These are phyloP conservation scores for Elsinoe australis DNA, from an alignment of 2,329 filamentous ascomycete genomes.

Conservation along the genomic window DNA sequence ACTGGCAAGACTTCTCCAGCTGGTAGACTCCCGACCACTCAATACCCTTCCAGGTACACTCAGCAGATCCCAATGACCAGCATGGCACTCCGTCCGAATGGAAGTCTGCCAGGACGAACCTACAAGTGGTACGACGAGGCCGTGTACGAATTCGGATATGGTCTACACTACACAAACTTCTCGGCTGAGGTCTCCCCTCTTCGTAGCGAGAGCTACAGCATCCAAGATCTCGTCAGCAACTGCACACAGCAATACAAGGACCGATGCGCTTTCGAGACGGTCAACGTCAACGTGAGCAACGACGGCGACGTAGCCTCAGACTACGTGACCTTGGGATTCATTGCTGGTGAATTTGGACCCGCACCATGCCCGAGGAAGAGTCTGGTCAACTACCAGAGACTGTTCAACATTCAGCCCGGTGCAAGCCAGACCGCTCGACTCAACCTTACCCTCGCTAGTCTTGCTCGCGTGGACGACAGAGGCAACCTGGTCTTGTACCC, in stretches of 20 bases:
- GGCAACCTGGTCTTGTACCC: slow-evolving; percentile 49
- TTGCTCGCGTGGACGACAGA: slow-evolving; percentile 44
- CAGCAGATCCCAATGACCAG: slow-evolving; percentile 47
- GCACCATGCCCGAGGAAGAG: slow-evolving; percentile 47
- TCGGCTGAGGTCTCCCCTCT: slow-evolving; percentile 21
- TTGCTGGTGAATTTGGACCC: slow-evolving; percentile 43
- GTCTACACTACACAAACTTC: slow-evolving; percentile 54
- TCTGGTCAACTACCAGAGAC: slow-evolving; percentile 45
- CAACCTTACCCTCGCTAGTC: slow-evolving; percentile 41
- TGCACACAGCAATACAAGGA: slow-evolving; percentile 35
- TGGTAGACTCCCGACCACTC: slow-evolving; percentile 48
- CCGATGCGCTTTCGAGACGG: slow-evolving; percentile 37
- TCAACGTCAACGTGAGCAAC: slow-evolving; percentile 43
- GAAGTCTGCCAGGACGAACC: slow-evolving; percentile 45
- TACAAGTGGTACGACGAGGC: slow-evolving; percentile 52
- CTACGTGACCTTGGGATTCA: slow-evolving; percentile 47
- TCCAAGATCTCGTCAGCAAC: slow-evolving; percentile 32
- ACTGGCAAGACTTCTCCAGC: slow-evolving; percentile 45
- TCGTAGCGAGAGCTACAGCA: slow-evolving; percentile 25
- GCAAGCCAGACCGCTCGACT: slow-evolving; percentile 30
- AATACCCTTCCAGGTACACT: slow-evolving; percentile 49
- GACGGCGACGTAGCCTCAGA: slow-evolving; percentile 42
- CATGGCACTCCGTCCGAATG: slow-evolving; percentile 47
- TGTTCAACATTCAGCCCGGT: slow-evolving; percentile 29
- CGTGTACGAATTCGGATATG: slow-evolving; percentile 48